Base-by-base conservation (phyloP, 2,329 filamentous ascomycete species). In the Endoconidiophora laricicola region DNA sequence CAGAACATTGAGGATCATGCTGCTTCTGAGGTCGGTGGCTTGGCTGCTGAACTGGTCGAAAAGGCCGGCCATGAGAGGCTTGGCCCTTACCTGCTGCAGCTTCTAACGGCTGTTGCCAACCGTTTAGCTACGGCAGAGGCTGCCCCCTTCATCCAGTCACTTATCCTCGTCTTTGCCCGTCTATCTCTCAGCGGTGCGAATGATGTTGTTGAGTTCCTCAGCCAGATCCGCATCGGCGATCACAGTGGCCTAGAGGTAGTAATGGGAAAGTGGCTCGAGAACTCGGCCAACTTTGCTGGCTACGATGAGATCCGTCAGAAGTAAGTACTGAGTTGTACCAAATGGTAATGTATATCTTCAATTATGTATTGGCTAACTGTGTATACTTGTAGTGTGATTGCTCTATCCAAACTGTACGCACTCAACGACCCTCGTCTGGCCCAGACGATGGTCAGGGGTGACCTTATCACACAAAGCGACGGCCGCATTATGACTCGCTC, bases 291-390 rank as follows among this genome's bases (percentile, higher is more conserved):
- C 64, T 98, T 98, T 66, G 87, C 87, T n/a, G 91, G 91, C 10
- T 98, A 95, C 58, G 88, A 96, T 59, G 90, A 95, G 64, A 96
- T 96, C 58, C 78, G 88, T 57, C 86, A 95, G 64, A 98, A 96
- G 84, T 88, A 69, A 64, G 79, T 69, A n/a, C 16, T 18, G 16
- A 18, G 29, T 2, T 20, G 3, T 33, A 33, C 29, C 29, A 33
- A 12, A 33, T 12, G 5, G 29, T 33, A 6, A 12, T 12, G 4
- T 33, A 12, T 33, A 33, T 33, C 1, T 9, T 33, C 29, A 33
- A 33, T 33, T 10, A 33, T 10, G 29, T 12, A 10, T 33, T 7
- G 1, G 29, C 29, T 33, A 33, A 10, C 7, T 33, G 3, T 33
- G 29, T 12, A 33, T 18, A 37, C 14, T 16, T 36, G 5, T 58